Conservation (phyloP, 2,329 filamentous ascomycete genomes). For the Bipolaris victoriae region DNA sequence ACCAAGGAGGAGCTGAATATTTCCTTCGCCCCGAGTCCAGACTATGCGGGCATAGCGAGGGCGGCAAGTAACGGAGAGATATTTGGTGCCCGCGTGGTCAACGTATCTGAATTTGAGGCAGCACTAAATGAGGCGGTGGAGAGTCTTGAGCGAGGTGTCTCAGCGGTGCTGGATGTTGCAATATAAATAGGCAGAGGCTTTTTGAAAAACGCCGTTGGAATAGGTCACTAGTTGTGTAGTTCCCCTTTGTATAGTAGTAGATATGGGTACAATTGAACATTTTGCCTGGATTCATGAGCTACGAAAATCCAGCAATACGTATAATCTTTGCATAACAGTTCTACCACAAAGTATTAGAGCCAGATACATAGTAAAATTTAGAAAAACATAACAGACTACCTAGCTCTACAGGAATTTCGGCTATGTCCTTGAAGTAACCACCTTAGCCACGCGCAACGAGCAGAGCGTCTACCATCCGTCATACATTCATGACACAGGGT, state of each 20-base stretch:
- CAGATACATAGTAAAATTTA: background rate
- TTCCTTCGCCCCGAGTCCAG: background rate
- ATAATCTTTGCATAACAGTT: background rate
- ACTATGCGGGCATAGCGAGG: background rate
- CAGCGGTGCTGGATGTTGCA: background rate
- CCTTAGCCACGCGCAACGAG: background rate
- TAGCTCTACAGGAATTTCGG: background rate
- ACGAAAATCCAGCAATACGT: background rate
- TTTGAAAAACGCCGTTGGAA: background rate
- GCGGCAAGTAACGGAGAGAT: background rate
- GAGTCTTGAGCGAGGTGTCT: background rate
- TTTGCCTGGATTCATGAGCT: background rate
- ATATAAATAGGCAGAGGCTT: background rate
- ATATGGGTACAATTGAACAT: background rate
- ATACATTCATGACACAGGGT: background rate
- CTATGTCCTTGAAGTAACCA: background rate
- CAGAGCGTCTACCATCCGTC: background rate
- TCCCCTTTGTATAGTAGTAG: background rate
- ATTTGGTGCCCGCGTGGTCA: background rate
- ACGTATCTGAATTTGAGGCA: background rate
- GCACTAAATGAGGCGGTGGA: background rate
- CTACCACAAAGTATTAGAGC: background rate
- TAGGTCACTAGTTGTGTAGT: background rate
- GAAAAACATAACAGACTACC: background rate
- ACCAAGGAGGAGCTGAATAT: background rate